Conservation (phyloP, 2,329 filamentous ascomycete genomes). For the Ophiocordyceps camponoti-saundersi region DNA sequence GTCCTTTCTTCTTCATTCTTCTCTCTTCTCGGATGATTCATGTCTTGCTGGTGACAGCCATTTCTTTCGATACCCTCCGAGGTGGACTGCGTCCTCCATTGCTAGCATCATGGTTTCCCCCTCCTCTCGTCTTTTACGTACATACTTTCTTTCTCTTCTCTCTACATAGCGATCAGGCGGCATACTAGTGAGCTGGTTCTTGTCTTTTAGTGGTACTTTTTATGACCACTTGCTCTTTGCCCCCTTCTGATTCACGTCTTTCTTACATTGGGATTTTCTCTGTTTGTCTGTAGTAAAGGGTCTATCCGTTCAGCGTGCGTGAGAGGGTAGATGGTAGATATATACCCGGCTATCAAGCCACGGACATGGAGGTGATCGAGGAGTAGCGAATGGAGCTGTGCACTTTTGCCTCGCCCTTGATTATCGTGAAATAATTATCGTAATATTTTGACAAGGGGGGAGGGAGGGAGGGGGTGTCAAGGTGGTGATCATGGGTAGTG, state of each 20-base stretch:
- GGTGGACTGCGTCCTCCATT: no score
- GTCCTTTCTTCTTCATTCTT: not conserved
- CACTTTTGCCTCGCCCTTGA: no score
- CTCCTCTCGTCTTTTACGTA: no score
- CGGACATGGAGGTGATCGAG: not conserved
- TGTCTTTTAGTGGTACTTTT: not conserved
- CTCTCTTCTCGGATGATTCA: not conserved
- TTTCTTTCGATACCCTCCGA: no score
- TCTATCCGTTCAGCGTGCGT: not conserved
- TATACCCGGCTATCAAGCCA: conserved; percentile 2
- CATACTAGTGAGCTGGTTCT: not conserved
- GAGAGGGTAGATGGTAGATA: not conserved
- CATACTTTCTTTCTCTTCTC: no score
- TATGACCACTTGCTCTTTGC: not conserved
- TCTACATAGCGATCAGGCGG: not conserved
- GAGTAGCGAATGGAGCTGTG: not conserved
- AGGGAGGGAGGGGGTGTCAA: no score
- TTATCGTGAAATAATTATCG: no score
- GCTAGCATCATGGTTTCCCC: no score
- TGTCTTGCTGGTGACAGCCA: no score
- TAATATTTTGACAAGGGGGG: no score
- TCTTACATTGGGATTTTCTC: not conserved
- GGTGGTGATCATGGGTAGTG: not conserved
- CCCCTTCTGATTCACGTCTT: not conserved
- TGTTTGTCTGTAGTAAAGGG: not conserved